phyloP scores from a whole-genome alignment of 1,284 basidiomycete genomes.

The Papiliotrema flavescens region DNA sequence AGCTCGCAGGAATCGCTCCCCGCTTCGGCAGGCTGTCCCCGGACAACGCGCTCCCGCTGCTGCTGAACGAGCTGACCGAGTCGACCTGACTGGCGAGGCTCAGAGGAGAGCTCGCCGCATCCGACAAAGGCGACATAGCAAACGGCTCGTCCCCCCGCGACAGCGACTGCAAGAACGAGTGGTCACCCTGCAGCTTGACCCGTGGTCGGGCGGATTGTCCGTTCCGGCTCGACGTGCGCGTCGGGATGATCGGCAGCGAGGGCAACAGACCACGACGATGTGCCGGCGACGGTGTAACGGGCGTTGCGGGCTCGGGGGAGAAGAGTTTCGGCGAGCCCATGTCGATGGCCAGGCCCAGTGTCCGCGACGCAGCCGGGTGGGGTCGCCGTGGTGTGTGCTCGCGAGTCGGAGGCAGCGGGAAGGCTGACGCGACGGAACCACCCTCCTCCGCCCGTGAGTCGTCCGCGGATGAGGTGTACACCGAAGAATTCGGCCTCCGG shows the following conservation, averaged over 20 bases:
- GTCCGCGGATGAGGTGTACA: conserved; percentile 5
- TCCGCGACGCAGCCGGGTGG: background rate
- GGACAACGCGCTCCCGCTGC: too few relatives aligned
- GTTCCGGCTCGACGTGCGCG: background rate
- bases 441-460: background rate
- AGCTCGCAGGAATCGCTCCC: too few relatives aligned
- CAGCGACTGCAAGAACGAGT: conserved; percentile 21
- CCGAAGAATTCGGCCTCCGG: background rate
- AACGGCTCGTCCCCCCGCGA: conserved; percentile 1
- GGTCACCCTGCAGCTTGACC: conserved; percentile 15
- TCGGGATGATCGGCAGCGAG: conserved; percentile 2
- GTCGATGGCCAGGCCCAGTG: background rate
- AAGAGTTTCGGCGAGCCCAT: background rate
- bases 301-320: background rate
- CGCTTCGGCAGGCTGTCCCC: too few relatives aligned
- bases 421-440: background rate
- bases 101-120: too few relatives aligned
- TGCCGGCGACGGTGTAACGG: background rate
- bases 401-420: conserved; percentile 10
- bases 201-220: background rate
- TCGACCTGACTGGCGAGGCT: too few relatives aligned
- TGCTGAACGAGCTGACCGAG: too few relatives aligned
- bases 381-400: background rate
- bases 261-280: background rate
- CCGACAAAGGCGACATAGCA: too few relatives aligned